Evolutionary conservation across 2,329 filamentous ascomycete species (phyloP), one percentile per base, ranked within the genome.

Genomic region (Chaetomiaceae sp.): DNA sequence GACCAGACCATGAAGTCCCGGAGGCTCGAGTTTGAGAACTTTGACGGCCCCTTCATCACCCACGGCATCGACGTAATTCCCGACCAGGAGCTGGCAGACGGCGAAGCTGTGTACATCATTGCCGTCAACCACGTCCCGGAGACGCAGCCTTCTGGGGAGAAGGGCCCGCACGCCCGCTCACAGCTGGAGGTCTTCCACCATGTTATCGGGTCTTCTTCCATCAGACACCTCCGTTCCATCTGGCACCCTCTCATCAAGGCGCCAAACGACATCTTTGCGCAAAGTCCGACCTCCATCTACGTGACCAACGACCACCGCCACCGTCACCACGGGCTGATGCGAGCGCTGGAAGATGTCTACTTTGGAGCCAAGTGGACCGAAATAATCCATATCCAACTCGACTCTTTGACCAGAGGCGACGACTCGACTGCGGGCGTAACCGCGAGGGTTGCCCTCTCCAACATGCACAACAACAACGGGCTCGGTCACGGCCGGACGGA

Each of bases 301-400:
- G 74, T 83, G 5, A 83, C 79, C 0, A 84, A 84, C 54, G 81
- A 84, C 55, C 79, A 83, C 48, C 65, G 66, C 56, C 73, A 82
- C 60, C 70, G 68, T 0, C 70, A 52, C 16, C 47, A 75, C 1
- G 79, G 80, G 0, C 5, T 61, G 0, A 60, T 73, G 63, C 70
- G 79, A 2, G 8, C 59, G 0, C 1, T 81, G 0, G 81, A 84
- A 55, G 72, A 76, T 30, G 0, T 75, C 0, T 65, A 69, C 25
- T 63, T 62, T 0, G 56, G 60, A 0, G 66, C 70, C 0, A 70
- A 64, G 17, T 82, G 79, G 78, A 72, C 77, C 0, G 70, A 71
- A 12, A 69, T 73, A 2, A 58, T 82, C 5, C 69, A 76, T 33
- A 63, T 78, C 2, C 62, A 71, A 17, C 58, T 78, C 25, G 47